Conservation (phyloP, 371 early-diverging fungal species). For the Haplosporangium sp. region DNA sequence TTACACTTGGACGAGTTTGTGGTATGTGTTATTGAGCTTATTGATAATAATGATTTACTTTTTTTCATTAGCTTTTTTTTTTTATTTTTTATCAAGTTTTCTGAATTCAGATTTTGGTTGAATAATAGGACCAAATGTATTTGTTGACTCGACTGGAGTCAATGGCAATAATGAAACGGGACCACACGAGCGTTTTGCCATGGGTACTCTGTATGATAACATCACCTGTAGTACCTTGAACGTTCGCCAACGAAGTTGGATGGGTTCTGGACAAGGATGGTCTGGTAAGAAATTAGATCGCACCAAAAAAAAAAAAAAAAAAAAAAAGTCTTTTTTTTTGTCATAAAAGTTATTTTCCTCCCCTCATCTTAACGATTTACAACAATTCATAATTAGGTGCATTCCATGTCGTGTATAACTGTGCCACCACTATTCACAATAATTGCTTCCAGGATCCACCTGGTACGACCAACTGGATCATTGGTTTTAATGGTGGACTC, state of each 20-base stretch:
- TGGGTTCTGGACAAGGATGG: conserved; percentile 57
- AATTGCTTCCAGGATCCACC: conserved; percentile 54
- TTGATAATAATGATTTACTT: neutral
- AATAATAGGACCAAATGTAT: conserved; percentile 45
- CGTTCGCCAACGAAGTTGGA: conserved; percentile 44
- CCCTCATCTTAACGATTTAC: neutral
- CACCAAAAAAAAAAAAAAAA: too few relatives aligned
- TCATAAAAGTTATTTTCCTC: neutral
- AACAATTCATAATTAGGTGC: conserved; percentile 14
- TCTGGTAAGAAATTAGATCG: conserved; percentile 19
- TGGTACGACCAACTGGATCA: conserved; percentile 39
- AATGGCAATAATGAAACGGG: conserved; percentile 50
- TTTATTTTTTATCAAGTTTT: too few relatives aligned
- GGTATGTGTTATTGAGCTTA: conserved; percentile 10
- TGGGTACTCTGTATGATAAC: conserved; percentile 50
- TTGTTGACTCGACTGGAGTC: conserved; percentile 48
- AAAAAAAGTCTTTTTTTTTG: neutral
- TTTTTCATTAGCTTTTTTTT: too few relatives aligned
- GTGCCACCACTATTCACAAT: conserved; percentile 14
- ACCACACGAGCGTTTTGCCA: conserved; percentile 55
- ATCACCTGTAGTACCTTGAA: conserved; percentile 44
- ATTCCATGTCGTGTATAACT: conserved; percentile 53
- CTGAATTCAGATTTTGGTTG: neutral
- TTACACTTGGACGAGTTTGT: conserved; percentile 48
- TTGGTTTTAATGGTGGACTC: conserved; percentile 40